Conservation (phyloP, 2,329 filamentous ascomycete species). For the Ophiostoma tasmaniense region DNA sequence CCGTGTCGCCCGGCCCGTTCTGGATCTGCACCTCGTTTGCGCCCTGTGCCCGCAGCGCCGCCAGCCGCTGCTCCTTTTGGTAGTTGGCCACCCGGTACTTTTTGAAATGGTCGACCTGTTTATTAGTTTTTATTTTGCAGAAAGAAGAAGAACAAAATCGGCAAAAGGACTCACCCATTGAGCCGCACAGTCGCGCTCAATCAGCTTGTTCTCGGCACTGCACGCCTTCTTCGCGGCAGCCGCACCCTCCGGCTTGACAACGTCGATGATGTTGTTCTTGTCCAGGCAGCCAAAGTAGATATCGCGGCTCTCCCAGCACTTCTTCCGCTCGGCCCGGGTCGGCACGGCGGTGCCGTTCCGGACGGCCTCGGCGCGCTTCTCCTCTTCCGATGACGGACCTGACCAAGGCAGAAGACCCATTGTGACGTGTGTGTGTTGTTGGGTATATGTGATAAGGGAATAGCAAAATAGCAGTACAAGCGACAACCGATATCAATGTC, state of each 20-base stretch:
- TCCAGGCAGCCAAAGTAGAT: conserved; percentile 83
- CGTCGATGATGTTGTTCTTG: conserved; percentile 69
- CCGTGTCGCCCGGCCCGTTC: conserved; percentile 21
- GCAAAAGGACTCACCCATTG: conserved; percentile 65
- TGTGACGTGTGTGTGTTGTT: conserved; percentile 13
- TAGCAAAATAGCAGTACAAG: background rate
- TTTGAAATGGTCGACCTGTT: conserved; percentile 92
- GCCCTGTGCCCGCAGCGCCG: conserved; percentile 64
- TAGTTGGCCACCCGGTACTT: conserved; percentile 89
- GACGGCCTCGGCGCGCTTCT: conserved; percentile 45
- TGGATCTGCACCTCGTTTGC: conserved; percentile 47
- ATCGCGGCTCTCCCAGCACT: conserved; percentile 88
- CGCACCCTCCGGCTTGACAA: conserved; percentile 36
- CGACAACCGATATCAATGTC: background rate
- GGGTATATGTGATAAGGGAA: background rate
- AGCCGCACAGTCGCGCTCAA: conserved; percentile 76
- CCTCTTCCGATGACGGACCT: conserved; percentile 30
- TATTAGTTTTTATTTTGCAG: background rate
- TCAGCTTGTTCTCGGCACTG: conserved; percentile 40
- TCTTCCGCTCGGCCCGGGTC: conserved; percentile 69
- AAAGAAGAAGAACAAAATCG: background rate
- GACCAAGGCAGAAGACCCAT: conserved; percentile 43
- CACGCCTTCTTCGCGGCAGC: conserved; percentile 34
- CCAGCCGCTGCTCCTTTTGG: conserved; percentile 72
- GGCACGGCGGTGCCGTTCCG: conserved; percentile 61